Evolutionary conservation across 2,329 filamentous ascomycete genomes (phyloP).

Genomic region (Knufia fluminis): DNA sequence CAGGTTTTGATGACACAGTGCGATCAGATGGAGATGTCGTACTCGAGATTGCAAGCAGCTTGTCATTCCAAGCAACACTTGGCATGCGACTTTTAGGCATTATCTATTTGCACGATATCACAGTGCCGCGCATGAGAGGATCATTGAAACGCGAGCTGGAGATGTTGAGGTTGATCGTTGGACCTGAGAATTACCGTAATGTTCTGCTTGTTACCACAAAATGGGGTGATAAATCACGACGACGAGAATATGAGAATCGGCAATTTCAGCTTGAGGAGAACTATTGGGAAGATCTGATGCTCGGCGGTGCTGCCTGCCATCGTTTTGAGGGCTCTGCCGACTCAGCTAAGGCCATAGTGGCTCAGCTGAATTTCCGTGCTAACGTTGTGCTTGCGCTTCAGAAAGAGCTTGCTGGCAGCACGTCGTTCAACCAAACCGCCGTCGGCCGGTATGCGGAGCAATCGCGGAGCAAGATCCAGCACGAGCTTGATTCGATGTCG

Average conservation of each 20-base stretch:
- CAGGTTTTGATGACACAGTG: conserved; percentile 27
- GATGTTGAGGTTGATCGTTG: conserved; percentile 25
- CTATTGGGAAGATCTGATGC: conserved; percentile 17
- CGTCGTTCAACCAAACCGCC: neutral
- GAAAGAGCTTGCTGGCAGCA: neutral
- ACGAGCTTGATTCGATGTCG: neutral
- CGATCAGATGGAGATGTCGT: conserved; percentile 27
- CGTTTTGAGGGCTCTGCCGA: conserved; percentile 11
- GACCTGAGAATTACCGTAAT: conserved; percentile 18
- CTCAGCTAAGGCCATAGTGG: conserved; percentile 12
- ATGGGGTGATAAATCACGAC: conserved; percentile 18
- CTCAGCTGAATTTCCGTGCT: conserved; percentile 11
- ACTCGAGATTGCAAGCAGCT: conserved; percentile 22
- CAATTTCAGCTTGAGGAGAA: conserved; percentile 10
- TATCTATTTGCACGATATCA: conserved; percentile 30
- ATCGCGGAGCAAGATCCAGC: neutral
- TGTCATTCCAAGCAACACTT: conserved; percentile 22
- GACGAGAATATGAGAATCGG: conserved; percentile 14
- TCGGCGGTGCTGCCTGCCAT: conserved; percentile 9
- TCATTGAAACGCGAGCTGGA: conserved; percentile 18
- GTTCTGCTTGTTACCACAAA: conserved; percentile 22
- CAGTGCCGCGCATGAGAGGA: conserved; percentile 22
- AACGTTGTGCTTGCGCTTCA: conserved; percentile 6
- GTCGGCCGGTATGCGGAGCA: neutral
- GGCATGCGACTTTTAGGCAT: conserved; percentile 25